phyloP scores from a whole-genome alignment of 148 eudicot species.

The Chenopodium suecicum region DNA sequence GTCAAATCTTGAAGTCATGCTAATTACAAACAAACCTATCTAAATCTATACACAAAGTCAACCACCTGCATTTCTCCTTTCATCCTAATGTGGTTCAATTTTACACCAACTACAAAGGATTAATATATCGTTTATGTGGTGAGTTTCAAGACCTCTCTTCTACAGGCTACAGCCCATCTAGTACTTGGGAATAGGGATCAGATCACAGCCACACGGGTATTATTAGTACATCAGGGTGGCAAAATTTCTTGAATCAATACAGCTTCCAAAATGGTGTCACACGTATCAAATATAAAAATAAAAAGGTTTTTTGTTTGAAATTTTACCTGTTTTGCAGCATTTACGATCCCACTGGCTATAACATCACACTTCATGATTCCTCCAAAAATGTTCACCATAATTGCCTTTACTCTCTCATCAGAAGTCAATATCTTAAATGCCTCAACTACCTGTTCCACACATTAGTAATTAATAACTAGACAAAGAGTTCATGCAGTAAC shows the following conservation, averaged over 20 bases:
- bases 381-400: slow-evolving; percentile 94
- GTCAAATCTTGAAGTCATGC: background rate
- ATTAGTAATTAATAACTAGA: slow-evolving; percentile 6
- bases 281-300: background rate
- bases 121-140: background rate
- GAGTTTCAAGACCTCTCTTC: background rate
- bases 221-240: background rate
- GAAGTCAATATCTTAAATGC: slow-evolving; percentile 96
- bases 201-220: background rate
- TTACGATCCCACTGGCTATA: slow-evolving; percentile 95
- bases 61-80: background rate
- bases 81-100: background rate
- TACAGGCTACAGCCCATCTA: background rate
- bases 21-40: background rate
- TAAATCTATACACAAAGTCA: background rate
- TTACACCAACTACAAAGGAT: background rate
- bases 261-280: background rate
- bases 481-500: background rate
- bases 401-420: slow-evolving; percentile 93
- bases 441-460: slow-evolving; percentile 49
- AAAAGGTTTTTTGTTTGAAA: background rate
- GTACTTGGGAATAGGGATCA: background rate
- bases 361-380: slow-evolving; percentile 99
- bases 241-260: background rate
- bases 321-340: slow-evolving; percentile 90